A percentile compares a stretch with the other conserved stretches of the same genome.
Evolutionary conservation across 2,329 filamentous ascomycete genomes (phyloP).

Genomic region (Penicillium digitatum): DNA sequence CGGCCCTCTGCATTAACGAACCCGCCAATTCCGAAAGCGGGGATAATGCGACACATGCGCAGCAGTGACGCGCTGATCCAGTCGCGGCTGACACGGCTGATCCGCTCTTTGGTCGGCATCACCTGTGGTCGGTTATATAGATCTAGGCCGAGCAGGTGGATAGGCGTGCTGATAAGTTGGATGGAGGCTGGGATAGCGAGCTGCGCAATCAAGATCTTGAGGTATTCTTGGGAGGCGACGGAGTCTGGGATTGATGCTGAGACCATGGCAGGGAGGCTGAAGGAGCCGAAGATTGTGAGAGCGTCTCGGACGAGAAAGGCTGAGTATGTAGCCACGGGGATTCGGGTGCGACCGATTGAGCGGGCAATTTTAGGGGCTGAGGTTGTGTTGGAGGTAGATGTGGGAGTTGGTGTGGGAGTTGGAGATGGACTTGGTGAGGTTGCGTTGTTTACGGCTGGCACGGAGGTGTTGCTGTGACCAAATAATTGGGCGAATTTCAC

Average conservation of each 20-base stretch:
- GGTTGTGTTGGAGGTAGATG: slow-evolving; percentile 13
- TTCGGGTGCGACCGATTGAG: slow-evolving; percentile 28
- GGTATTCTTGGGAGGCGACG: slow-evolving; percentile 72
- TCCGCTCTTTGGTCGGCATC: slow-evolving; percentile 54
- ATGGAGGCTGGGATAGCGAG: slow-evolving; percentile 73
- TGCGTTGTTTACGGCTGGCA: slow-evolving; percentile 3
- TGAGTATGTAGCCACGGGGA: slow-evolving; percentile 47
- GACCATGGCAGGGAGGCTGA: slow-evolving; percentile 32
- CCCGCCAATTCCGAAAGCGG: slow-evolving; percentile 81
- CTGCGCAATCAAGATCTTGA: slow-evolving; percentile 82
- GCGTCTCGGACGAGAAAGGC: slow-evolving; percentile 78
- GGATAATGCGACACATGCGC: slow-evolving; percentile 76
- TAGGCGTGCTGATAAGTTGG: slow-evolving; percentile 73
- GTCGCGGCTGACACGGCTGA: slow-evolving; percentile 62
- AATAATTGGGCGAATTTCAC: slow-evolving; percentile 77
- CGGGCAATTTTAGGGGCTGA: slow-evolving; percentile 22
- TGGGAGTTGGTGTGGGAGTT: slow-evolving; percentile 1
- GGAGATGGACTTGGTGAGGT: slow-evolving; percentile 5
- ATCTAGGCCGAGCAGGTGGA: slow-evolving; percentile 79
- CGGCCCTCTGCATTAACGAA: slow-evolving; percentile 64
- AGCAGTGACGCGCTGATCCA: slow-evolving; percentile 71
- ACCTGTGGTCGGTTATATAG: slow-evolving; percentile 66
- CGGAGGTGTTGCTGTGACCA: slow-evolving; percentile 26
- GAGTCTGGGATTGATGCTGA: slow-evolving; percentile 59
- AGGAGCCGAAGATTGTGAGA: slow-evolving; percentile 67